Evolutionary conservation across 1,284 basidiomycete genomes (phyloP), one percentile per base, ranked within the genome.

Genomic region (Gomphus bonarii): DNA sequence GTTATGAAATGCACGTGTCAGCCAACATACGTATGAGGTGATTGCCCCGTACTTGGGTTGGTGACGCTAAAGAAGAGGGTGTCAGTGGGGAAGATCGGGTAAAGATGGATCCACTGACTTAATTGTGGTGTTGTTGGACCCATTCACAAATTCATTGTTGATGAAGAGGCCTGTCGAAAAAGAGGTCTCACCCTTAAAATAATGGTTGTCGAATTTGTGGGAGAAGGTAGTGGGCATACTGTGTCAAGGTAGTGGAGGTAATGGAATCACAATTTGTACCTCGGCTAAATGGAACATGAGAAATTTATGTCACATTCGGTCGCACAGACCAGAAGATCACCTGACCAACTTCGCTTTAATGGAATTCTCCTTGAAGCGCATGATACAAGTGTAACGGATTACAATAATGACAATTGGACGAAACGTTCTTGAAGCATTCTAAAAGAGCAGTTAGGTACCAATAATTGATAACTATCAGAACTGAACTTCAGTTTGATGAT

Each of bases 91-190:
- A 51, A 50, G 44, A 60, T 38, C 11, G 40, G 47, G 28, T 16
- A 54, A 55, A n/a, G 4, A 43, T 46, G 49, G 38, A 16, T 22
- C 51, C 16, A 72, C 81, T 65, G 65, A 89, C 82, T 89, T 85
- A 66, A 90, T 83, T 16, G 78, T 81, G 25, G 73, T 78, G 11
- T 75, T 71, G 58, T 82, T 78, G n/a, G 73, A 73, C n/a, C 85
- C 87, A 61, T 84, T 80, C 43, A 80, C 75, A 68, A 84, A 95
- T 73, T 95, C 71, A 69, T 87, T 87, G 71, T 84, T 76, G 73
- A 95, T 91, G 77, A 82, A 94, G 62, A 95, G 71, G 50, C 91
- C 90, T 30, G 85, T 84, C 61, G 71, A 75, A 71, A 91, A 79
- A 55, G 77, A 75, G 49, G 82, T 77, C 62, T 80, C 79, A 58